These are phyloP conservation scores for Nephromyces sp. DNA, from an alignment of 169 alveolate genomes.

Conservation along the genomic window DNA sequence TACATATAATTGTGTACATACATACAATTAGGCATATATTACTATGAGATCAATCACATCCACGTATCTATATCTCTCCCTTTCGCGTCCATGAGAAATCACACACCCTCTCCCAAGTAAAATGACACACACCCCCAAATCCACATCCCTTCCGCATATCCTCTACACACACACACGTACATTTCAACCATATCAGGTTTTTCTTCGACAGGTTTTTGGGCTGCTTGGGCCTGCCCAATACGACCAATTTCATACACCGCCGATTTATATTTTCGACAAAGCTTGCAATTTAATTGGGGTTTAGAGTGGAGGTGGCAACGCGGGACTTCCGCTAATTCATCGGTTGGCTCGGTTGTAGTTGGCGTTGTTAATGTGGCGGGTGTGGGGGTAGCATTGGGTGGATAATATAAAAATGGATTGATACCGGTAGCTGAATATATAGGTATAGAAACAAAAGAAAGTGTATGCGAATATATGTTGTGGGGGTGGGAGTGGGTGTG, in stretches of 20 bases:
- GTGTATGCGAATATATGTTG: too few relatives aligned
- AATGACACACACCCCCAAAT: not conserved
- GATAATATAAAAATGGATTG: too few relatives aligned
- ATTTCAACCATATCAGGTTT: not conserved
- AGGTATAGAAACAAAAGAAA: too few relatives aligned
- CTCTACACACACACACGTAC: not conserved
- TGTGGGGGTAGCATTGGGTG: too few relatives aligned
- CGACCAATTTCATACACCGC: not conserved
- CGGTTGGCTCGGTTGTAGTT: not conserved
- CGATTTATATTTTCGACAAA: conserved; percentile 29
- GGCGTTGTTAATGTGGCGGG: not conserved
- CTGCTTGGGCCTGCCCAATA: not conserved
- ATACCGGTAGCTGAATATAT: too few relatives aligned
- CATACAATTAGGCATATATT: too few relatives aligned
- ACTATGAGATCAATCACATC: too few relatives aligned
- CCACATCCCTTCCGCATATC: not conserved
- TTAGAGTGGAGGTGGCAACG: conserved; percentile 38
- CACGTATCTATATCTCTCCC: not conserved
- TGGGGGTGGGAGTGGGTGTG: too few relatives aligned
- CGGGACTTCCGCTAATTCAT: conserved; percentile 3
- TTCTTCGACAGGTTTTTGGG: not conserved
- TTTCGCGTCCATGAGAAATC: not conserved
- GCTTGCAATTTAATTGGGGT: conserved; percentile 30
- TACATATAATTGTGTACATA: too few relatives aligned
- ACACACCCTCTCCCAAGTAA: not conserved